These are phyloP conservation scores for Camellia granthamiana DNA, from an alignment of 148 eudicot genomes.

Conservation along the genomic window DNA sequence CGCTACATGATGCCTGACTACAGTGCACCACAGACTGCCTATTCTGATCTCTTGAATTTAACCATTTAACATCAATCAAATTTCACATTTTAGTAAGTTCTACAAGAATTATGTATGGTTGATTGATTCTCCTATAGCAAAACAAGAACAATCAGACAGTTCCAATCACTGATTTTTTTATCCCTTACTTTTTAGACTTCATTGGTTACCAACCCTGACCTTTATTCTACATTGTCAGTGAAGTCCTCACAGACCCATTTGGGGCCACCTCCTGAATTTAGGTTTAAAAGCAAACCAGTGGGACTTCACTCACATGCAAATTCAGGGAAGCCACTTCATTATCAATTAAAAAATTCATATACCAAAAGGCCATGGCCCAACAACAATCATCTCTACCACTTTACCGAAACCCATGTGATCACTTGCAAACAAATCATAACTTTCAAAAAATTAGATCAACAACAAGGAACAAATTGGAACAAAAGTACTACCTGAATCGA, in stretches of 20 bases:
- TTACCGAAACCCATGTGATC: constrained; percentile 9
- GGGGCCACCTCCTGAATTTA: constrained; percentile 41
- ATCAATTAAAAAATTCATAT: constrained; percentile 21
- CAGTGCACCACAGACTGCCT: neutral
- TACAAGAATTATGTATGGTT: neutral
- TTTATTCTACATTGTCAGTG: constrained; percentile 8
- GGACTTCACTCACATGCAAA: constrained; percentile 32
- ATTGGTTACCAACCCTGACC: constrained; percentile 2
- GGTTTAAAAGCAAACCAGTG: constrained; percentile 24
- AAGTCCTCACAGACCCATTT: constrained; percentile 19
- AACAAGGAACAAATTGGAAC: constrained; percentile 9
- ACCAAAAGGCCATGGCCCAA: constrained; percentile 14
- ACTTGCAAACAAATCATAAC: constrained; percentile 37
- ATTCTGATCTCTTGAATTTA: neutral
- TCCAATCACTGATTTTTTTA: neutral
- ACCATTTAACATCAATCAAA: neutral
- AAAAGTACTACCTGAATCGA: constrained; percentile 65
- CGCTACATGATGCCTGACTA: neutral
- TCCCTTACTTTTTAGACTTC: neutral
- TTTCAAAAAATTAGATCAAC: constrained; percentile 17
- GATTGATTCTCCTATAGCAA: constrained; percentile 6
- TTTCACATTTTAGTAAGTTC: neutral
- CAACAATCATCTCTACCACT: constrained; percentile 9
- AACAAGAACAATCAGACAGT: neutral
- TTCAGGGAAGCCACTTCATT: constrained; percentile 19